phyloP scores from a whole-genome alignment of 768 basidiomycete genomes.

The Boletus rufocinnamomeus region DNA sequence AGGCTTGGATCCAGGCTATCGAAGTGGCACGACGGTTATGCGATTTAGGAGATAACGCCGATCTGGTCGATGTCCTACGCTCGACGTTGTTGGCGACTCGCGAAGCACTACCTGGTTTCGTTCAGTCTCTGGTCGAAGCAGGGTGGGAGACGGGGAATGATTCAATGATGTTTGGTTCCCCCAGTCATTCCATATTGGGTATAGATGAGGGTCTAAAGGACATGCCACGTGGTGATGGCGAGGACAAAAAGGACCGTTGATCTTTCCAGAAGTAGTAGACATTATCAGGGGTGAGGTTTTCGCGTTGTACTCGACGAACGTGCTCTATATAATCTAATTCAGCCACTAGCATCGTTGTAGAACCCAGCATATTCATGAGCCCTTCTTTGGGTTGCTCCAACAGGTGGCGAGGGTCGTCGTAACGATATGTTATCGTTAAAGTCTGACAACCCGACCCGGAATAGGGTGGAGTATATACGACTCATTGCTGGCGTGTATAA shows the following conservation, averaged over 20 bases:
- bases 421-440: too few relatives aligned
- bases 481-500: slow-evolving; percentile 10
- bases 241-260: slow-evolving; percentile 26
- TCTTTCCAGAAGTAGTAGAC: not conserved
- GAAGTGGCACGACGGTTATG: slow-evolving; percentile 19
- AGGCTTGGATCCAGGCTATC: slow-evolving; percentile 48
- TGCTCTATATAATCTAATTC: not conserved
- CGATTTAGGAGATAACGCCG: not conserved
- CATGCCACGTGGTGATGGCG: not conserved
- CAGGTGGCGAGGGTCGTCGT: too few relatives aligned
- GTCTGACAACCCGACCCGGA: not conserved
- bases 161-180: slow-evolving; percentile 34
- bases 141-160: slow-evolving; percentile 44
- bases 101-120: slow-evolving; percentile 20
- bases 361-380: not conserved
- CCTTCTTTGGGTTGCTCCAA: not conserved
- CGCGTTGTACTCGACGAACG: not conserved
- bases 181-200: slow-evolving; percentile 25
- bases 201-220: slow-evolving; percentile 1
- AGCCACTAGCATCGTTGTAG: too few relatives aligned
- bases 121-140: slow-evolving; percentile 20
- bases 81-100: slow-evolving; percentile 16
- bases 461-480: not conserved
- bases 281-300: not conserved
- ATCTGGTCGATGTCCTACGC: slow-evolving; percentile 9